These are phyloP conservation scores for Trypanosoma platydactyli DNA, from an alignment of 208 protist genomes.

Conservation along the genomic window DNA sequence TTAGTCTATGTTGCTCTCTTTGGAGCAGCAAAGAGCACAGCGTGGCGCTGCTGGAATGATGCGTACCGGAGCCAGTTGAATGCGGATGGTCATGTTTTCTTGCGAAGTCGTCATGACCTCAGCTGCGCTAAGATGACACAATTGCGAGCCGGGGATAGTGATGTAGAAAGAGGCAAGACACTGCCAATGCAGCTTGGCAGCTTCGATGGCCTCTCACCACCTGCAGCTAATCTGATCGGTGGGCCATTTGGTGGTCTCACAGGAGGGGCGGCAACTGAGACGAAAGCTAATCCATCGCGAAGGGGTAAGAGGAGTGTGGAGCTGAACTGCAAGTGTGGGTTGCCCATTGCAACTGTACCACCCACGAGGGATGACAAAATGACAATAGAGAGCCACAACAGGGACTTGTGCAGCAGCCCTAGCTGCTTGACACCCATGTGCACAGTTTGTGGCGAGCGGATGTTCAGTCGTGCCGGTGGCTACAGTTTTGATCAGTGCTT, in stretches of 20 bases:
- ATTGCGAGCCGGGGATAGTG: conserved; percentile 26
- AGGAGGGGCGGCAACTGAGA: conserved; percentile 1
- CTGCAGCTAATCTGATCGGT: conserved; percentile 13
- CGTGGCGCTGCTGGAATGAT: conserved; percentile 56
- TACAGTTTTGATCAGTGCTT: conserved; percentile 59
- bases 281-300: conserved; percentile 7
- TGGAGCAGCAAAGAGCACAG: conserved; percentile 29
- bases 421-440: conserved; percentile 79
- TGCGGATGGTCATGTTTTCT: conserved; percentile 44
- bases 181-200: conserved; percentile 19
- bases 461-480: conserved; percentile 50
- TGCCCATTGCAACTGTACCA: conserved; percentile 47
- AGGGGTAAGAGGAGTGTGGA: conserved; percentile 32
- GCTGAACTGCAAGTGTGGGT: conserved; percentile 76
- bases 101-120: conserved; percentile 68
- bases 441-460: conserved; percentile 69
- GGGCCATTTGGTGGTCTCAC: conserved; percentile 9
- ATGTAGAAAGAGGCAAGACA: not conserved
- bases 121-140: conserved; percentile 40
- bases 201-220: not conserved
- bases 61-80: conserved; percentile 66
- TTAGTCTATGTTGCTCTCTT: conserved; percentile 60
- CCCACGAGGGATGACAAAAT: conserved; percentile 2
- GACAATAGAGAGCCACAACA: conserved; percentile 25
- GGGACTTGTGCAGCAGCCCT: conserved; percentile 51